Evolutionary conservation across 2,329 filamentous ascomycete genomes (phyloP).

Genomic region (Botrytis cinerea): DNA sequence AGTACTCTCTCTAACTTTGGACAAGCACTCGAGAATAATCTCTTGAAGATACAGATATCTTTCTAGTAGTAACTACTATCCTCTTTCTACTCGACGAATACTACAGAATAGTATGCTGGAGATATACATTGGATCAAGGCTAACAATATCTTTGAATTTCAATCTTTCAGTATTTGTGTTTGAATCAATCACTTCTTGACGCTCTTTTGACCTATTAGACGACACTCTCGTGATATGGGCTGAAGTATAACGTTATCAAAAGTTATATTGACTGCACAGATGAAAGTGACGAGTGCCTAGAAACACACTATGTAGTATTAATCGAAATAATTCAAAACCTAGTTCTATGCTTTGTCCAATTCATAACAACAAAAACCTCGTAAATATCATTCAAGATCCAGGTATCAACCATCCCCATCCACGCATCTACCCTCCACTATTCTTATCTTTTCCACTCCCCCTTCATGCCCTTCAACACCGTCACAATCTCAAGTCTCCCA

Average conservation of each 20-base stretch:
- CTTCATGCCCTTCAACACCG: not conserved
- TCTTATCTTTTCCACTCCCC: not conserved
- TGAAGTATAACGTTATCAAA: not conserved
- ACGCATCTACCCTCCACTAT: not conserved
- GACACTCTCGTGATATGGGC: not conserved
- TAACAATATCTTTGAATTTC: not conserved
- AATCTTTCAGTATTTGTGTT: not conserved
- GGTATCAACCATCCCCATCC: not conserved
- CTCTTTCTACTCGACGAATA: not conserved
- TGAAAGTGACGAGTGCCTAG: not conserved
- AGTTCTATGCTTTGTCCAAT: not conserved
- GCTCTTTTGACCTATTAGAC: not conserved
- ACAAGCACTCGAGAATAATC: not conserved
- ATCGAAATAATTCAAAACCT: not conserved
- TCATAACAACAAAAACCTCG: not conserved
- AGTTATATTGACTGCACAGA: not conserved
- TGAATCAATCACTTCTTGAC: not conserved
- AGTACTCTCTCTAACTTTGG: not conserved
- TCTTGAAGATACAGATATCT: not conserved
- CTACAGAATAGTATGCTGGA: not conserved
- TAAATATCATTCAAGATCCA: not conserved
- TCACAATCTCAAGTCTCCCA: conserved; percentile 46
- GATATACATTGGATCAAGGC: not conserved
- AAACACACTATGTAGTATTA: not conserved
- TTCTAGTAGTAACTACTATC: not conserved